phyloP scores from a whole-genome alignment of 345 rosid species.

The Dipteronia dyeriana region DNA sequence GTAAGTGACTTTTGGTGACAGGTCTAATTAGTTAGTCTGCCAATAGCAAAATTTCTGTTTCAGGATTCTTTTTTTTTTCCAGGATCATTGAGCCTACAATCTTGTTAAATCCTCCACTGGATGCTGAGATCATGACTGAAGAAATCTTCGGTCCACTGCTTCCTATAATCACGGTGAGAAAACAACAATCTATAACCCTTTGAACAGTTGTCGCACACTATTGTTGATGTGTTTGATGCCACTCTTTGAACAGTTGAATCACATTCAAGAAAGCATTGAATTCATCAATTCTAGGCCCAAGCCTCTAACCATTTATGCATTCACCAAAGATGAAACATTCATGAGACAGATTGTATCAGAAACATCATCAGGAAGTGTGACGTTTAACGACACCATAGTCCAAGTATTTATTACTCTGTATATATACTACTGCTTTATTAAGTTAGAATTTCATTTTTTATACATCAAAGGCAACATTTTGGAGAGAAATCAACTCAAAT shows the following conservation, averaged over 20 bases:
- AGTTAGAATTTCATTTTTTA: too few species aligned
- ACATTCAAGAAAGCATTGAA: constrained; percentile 55
- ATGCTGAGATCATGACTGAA: constrained; percentile 58
- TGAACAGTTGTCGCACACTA: not conserved
- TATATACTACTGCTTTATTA: not conserved
- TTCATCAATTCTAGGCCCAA: constrained; percentile 58
- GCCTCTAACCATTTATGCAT: constrained; percentile 59
- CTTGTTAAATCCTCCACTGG: constrained; percentile 64
- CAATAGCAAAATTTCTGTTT: not conserved
- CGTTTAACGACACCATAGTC: constrained; percentile 71
- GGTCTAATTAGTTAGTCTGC: too few species aligned
- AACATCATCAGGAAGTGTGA: constrained; percentile 74
- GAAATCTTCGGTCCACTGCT: constrained; percentile 75
- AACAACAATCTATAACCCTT: not conserved
- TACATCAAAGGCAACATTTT: not conserved
- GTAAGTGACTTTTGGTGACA: constrained; percentile 28
- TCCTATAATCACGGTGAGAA: constrained; percentile 60
- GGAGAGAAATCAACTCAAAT: not conserved
- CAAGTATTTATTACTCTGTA: constrained; percentile 44
- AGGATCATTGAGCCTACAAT: constrained; percentile 71
- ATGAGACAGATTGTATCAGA: constrained; percentile 54
- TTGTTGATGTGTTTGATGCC: not conserved
- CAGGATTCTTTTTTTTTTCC: not conserved
- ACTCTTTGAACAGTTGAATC: constrained; percentile 41
- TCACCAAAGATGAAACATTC: constrained; percentile 62